Evolutionary conservation across 305 asterid genomes (phyloP), one percentile per base, ranked within the genome.

Genomic region (Vinca major): DNA sequence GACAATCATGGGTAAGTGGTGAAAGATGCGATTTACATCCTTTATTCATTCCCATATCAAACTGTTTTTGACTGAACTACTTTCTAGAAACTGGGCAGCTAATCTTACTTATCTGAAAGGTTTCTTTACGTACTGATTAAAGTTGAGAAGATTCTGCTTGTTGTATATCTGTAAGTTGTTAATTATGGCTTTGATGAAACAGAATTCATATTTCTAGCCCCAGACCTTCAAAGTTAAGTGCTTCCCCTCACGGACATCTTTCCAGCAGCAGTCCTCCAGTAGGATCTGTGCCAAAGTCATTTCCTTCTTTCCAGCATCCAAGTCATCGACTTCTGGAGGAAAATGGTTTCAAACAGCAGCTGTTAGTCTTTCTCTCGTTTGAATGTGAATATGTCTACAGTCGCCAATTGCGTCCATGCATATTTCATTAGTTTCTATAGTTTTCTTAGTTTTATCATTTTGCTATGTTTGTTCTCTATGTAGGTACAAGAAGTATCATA

Each of bases 301-400:
- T 89, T 79, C 95, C 94, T 26, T 78, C 90, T 67, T 91, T 87
- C 80, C 95, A 86, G 77, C 97, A 91, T 76, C 94, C 92, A 65
- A 82, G 93, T 78, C 95, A 91, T 85, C 77, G 87, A 78, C 97
- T 90, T 70, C 82, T 90, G 26, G 90, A 85, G 79, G 97, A 88
- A 80, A 86, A 86, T 84, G 98, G 96, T 63, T 91, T 91, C 85
- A 85, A 82, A 73, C 97, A 87, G 68, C 97, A 87, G 78, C 73
- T 81, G 97, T 91, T 85, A 84, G 95, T 68, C 67, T 67, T 73
- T 61, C 69, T 64, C 51, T 21, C 36, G 11, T 60, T 13, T 62
- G 56, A 52, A 55, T 44, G 48, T 36, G 39, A 40, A 17, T 5
- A 3, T 37, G 21, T 60, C 12, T 53, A 10, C 44, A 48, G 65